These are phyloP conservation scores for Thelonectria rubi DNA, from an alignment of 2,329 filamentous ascomycete species.

Conservation along the genomic window DNA sequence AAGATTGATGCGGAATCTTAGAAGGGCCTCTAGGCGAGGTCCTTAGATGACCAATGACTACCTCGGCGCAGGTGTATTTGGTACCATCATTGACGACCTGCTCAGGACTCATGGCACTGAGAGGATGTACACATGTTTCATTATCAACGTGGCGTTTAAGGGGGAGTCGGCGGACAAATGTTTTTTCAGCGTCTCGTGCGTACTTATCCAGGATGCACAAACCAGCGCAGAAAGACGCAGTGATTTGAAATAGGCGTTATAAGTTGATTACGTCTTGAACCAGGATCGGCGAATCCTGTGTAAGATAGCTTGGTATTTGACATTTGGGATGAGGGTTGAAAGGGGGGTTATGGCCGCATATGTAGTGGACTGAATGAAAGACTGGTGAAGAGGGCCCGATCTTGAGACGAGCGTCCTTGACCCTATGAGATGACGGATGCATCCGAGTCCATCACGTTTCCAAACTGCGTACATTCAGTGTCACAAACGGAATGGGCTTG, in stretches of 20 bases:
- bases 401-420: too few species aligned
- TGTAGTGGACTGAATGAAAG: slow-evolving; percentile 18
- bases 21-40: slow-evolving; percentile 48
- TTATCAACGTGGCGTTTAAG: slow-evolving; percentile 23
- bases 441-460: too few species aligned
- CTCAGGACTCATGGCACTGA: background rate
- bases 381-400: background rate
- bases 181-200: background rate
- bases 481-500: too few species aligned
- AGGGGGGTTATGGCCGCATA: background rate
- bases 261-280: slow-evolving; percentile 9
- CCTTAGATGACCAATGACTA: slow-evolving; percentile 12
- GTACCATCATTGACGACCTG: slow-evolving; percentile 6
- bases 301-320: slow-evolving; percentile 26
- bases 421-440: too few species aligned
- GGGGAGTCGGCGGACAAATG: slow-evolving; percentile 6
- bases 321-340: slow-evolving; percentile 5
- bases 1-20: slow-evolving; percentile 62
- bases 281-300: slow-evolving; percentile 17
- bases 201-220: background rate
- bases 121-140: slow-evolving; percentile 19
- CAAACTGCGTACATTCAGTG: too few species aligned
- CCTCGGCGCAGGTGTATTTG: background rate
- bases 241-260: slow-evolving; percentile 16
- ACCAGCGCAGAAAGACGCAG: slow-evolving; percentile 13